Base-by-base conservation (phyloP, 2,329 filamentous ascomycete species). In the Arthrinium phaeospermum region DNA sequence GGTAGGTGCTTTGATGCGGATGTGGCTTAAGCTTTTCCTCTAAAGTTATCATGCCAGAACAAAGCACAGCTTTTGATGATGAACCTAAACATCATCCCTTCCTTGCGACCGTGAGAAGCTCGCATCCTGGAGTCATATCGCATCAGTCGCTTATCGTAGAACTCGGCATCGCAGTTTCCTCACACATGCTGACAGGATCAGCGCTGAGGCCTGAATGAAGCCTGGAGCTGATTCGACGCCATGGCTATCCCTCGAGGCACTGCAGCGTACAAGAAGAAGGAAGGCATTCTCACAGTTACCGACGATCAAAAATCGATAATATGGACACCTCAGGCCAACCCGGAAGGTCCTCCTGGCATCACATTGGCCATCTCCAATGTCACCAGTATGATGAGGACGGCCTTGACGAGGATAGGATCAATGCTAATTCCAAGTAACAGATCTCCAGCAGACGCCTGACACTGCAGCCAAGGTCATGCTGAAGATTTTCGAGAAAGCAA, bases 361-460 rank as follows among this genome's bases (percentile, higher is more conserved):
- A 91, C 90, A 0, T 88, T 98, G 72, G 83, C 89, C 10, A 89
- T 98, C 71, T 84, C 89, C 71, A 92, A 92, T 77, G 96, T 98
- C 79, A 94, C 92, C 69, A 98, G 94, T 96, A 86, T 80, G 92
- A 30, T 53, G 41, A 27, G 30, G 30, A 41, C 30, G 44, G 24
- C 13, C 41, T 41, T n/a, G 7, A 41, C 12, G 16, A 44, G 27
- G 27, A 70, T 30, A 24, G 27, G 30, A 27, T 37, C 16, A 27
- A n/a, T 67, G 75, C 75, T 78, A 49, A 77, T 73, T 71, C 49
- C n/a, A 34, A 45, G 37, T 37, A 64, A 45, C 77, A 96, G 94
- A 98, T 84, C 90, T 99, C 68, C 96, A 99, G 82, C 96, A 98
- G 82, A 98, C 96, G 0, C 95, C 96, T 16, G 94, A 94, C 73